phyloP scores from a whole-genome alignment of 257 asterid species.

The Paulownia fortunei region DNA sequence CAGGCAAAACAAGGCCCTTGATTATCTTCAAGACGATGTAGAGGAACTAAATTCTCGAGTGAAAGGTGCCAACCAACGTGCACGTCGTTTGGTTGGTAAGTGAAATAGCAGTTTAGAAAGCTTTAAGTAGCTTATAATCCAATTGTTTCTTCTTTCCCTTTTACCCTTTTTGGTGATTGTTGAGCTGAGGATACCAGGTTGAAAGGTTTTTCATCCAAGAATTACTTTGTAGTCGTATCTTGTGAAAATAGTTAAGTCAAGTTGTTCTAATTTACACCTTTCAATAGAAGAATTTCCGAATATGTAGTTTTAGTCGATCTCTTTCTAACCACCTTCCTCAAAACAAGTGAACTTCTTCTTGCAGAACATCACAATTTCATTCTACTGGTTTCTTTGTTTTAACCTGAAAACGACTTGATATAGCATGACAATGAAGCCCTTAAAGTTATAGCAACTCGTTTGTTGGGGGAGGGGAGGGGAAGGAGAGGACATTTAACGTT shows the following conservation, averaged over 20 bases:
- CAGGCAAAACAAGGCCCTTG: constrained; percentile 95
- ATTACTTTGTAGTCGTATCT: constrained; percentile 19
- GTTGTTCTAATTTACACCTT: not conserved
- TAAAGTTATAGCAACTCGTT: not conserved
- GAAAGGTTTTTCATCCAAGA: constrained; percentile 7
- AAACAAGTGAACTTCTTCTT: not conserved
- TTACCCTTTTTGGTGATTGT: not conserved
- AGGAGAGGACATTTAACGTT: no score
- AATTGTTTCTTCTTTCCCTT: not conserved
- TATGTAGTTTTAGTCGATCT: not conserved
- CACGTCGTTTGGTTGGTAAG: constrained; percentile 62
- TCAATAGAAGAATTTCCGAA: not conserved
- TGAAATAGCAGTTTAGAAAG: constrained; percentile 23
- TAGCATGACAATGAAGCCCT: not conserved
- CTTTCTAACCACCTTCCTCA: not conserved
- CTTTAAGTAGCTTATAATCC: not conserved
- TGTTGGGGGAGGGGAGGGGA: not conserved
- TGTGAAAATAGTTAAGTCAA: not conserved
- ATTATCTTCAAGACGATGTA: constrained; percentile 70
- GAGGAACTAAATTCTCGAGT: constrained; percentile 81
- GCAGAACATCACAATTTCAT: not conserved
- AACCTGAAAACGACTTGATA: not conserved
- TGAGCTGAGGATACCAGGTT: not conserved
- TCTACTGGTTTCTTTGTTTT: not conserved
- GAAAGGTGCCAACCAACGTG: constrained; percentile 84